A percentile compares a stretch with the other conserved stretches of the same genome.
Conservation (phyloP, 176 grass and related monocot species). For the Cenchrus purpureus region DNA sequence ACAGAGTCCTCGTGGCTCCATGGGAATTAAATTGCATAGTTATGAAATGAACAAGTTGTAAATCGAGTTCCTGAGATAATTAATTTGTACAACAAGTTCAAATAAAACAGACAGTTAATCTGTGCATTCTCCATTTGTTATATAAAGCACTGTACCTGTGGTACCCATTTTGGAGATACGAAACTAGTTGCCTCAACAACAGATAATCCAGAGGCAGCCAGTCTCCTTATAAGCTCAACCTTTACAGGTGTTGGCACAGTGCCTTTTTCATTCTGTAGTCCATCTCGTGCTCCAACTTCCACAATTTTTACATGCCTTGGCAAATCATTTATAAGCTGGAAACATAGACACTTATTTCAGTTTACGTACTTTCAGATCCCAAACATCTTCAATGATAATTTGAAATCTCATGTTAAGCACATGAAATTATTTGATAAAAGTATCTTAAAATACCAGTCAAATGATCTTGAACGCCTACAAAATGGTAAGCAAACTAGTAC, state of each 20-base stretch:
- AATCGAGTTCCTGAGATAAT: background rate
- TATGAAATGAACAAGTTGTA: background rate
- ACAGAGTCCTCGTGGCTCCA: background rate
- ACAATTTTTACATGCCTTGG: constrained; percentile 83
- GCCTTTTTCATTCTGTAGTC: constrained; percentile 84
- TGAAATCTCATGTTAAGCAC: background rate
- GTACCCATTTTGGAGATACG: constrained; percentile 95
- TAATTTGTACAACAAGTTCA: background rate
- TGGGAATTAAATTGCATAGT: constrained; percentile 6
- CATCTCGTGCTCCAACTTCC: constrained; percentile 93
- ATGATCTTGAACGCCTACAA: background rate
- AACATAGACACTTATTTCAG: background rate
- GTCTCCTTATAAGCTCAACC: constrained; percentile 73
- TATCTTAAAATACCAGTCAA: background rate
- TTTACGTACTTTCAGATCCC: background rate
- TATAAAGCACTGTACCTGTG: constrained; percentile 61
- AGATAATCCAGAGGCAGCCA: constrained; percentile 75
- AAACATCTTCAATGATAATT: background rate
- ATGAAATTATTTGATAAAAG: background rate
- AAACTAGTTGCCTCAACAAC: constrained; percentile 94
- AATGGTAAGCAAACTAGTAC: constrained; percentile 8
- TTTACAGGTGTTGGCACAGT: constrained; percentile 76
- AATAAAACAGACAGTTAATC: background rate
- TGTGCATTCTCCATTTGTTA: background rate
- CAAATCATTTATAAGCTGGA: constrained; percentile 59